Conservation (phyloP, 768 basidiomycete genomes). For the Glaciozyma antarctica region DNA sequence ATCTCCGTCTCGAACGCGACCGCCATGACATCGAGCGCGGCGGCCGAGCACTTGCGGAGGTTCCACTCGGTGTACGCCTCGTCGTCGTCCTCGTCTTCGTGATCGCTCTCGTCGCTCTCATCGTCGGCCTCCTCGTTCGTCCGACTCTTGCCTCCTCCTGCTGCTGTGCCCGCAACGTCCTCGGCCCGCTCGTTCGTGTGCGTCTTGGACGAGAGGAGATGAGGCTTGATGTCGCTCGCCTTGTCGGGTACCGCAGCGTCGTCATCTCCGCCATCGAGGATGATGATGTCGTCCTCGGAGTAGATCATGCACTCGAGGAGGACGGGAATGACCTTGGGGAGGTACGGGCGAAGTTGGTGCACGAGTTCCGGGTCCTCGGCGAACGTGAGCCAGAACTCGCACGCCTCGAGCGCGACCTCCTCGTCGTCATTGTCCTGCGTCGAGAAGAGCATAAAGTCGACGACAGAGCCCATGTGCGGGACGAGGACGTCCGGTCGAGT, state of each 20-base stretch:
- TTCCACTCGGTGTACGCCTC: constrained; percentile 99
- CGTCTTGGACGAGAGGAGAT: constrained; percentile 65
- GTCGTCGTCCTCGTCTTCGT: constrained; percentile 87
- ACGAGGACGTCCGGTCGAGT: constrained; percentile 91
- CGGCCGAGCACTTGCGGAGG: constrained; percentile 92
- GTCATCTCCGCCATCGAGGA: constrained; percentile 82
- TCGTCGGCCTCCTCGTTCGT: constrained; percentile 60
- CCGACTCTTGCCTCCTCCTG: constrained; percentile 11
- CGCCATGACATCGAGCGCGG: constrained; percentile 90
- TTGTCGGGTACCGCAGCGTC: constrained; percentile 80
- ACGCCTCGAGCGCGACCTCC: constrained; percentile 87
- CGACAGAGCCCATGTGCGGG: constrained; percentile 89
- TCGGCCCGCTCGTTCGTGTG: constrained; percentile 67
- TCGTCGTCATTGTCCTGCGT: constrained; percentile 78
- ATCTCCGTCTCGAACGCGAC: constrained; percentile 86
- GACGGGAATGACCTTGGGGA: constrained; percentile 85
- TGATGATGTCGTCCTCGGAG: constrained; percentile 87
- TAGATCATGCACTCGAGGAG: constrained; percentile 97
- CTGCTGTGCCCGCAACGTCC: constrained; percentile 40
- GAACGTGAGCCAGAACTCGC: constrained; percentile 99
- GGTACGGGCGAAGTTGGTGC: constrained; percentile 69
- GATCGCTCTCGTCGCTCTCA: constrained; percentile 76
- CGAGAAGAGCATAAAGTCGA: constrained; percentile 97
- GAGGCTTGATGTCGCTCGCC: constrained; percentile 90
- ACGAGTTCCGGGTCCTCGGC: constrained; percentile 87